Base-by-base conservation (phyloP, 495 filamentous ascomycete species). In the Apodospora peruviana region DNA sequence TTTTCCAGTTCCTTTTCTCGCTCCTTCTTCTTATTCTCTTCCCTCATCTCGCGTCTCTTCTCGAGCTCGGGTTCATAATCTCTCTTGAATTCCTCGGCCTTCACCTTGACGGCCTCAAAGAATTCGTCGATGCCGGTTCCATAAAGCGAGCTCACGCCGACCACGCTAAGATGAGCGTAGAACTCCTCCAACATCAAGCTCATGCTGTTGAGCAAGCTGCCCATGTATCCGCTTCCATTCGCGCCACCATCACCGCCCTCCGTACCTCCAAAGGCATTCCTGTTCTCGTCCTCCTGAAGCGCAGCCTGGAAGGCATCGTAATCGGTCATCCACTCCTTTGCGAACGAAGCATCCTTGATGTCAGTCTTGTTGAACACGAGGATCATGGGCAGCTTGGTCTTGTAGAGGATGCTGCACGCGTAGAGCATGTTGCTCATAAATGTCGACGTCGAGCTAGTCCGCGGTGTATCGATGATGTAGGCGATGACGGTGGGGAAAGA, bases 361-460 rank as follows among this genome's bases (percentile, higher is more conserved):
- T 98, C 93, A 0, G 91, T 95, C 73, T 98, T 98, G 71, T 98
- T 98, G 74, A 97, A 96, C 3, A 97, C 93, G 14, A 98, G 66
- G 19, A 98, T 93, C 91, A 98, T 97, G 2, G 93, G 93, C 5
- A 98, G 75, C 61, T 93, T 94, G 7, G 91, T 97, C 73, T 97
- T 97, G 78, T 98, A 98, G 1, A 98, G 77, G 50, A 98, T 98
- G 60, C 84, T 89, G 77, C 93, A 96, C 2, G 93, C 93, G 66
- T 98, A 97, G 19, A 98, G 83, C 93, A 98, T 98, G 73, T 98
- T 98, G 65, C 84, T 89, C 94, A 98, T 97, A 67, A 98, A 98
- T 0, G 94, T 97, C 51, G 83, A 87, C 7, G 93, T 97, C 37
- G 89, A 91, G 42, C 85, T 85, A 14, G 89, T 90, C 22, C 93